A percentile compares a stretch with the other conserved stretches of the same genome.
phyloP scores from a whole-genome alignment of 257 asterid genomes.

The Capsicum chinense region DNA sequence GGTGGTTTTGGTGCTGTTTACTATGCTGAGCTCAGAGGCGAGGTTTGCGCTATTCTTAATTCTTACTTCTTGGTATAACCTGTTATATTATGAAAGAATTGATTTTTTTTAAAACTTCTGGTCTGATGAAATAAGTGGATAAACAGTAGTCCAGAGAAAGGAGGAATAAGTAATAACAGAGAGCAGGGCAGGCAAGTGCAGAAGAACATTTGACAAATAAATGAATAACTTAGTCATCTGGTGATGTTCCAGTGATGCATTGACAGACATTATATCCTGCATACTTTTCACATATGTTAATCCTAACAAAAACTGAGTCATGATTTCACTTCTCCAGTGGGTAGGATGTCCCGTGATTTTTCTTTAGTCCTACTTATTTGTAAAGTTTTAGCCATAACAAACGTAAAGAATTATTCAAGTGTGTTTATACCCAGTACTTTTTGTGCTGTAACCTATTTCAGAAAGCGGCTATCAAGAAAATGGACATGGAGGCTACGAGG shows the following conservation, averaged over 20 bases:
- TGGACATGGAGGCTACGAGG: constrained; percentile 93
- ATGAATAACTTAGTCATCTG: constrained; percentile 22
- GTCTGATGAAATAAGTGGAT: neutral
- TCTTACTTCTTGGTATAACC: neutral
- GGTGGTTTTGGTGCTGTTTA: constrained; percentile 98
- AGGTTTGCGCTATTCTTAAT: constrained; percentile 55
- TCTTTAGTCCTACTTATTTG: neutral
- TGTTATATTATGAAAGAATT: neutral
- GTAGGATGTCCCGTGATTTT: neutral
- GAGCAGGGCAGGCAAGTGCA: neutral
- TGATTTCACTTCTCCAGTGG: constrained; percentile 16
- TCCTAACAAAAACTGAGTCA: neutral
- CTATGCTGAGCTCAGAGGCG: constrained; percentile 98
- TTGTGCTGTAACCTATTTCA: constrained; percentile 43
- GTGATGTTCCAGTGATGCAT: neutral
- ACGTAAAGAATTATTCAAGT: constrained; percentile 22
- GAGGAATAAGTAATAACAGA: constrained; percentile 8
- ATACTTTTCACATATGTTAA: neutral
- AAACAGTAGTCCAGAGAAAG: constrained; percentile 24
- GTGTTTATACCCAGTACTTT: neutral
- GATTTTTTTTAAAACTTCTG: neutral
- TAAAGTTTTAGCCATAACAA: neutral
- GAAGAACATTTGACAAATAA: neutral
- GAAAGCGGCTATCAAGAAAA: constrained; percentile 98
- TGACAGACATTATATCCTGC: neutral